Percentiles rank a stretch among this genome's conserved stretches.
phyloP scores from a whole-genome alignment of 2,329 filamentous ascomycete genomes.

The Aspergillus fijiensis region DNA sequence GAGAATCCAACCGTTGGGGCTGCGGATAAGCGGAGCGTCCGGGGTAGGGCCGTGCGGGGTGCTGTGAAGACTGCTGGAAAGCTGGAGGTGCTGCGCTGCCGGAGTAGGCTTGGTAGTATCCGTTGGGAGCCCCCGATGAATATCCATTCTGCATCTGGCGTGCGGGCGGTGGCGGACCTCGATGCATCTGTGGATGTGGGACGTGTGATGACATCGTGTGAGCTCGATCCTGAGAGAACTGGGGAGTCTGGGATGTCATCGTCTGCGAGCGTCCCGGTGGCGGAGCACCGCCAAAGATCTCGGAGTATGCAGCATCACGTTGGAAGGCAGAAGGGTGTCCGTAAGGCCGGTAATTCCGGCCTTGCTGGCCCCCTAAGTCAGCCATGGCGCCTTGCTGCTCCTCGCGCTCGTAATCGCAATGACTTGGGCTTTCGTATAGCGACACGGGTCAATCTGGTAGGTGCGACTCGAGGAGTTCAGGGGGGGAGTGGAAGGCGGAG shows the following conservation, averaged over 20 bases:
- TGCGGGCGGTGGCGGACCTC: constrained; percentile 42
- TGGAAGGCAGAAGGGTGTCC: constrained; percentile 59
- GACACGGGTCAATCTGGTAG: constrained; percentile 4
- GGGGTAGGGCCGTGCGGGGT: constrained; percentile 61
- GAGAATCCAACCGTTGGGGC: constrained; percentile 68
- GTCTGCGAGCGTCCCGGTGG: constrained; percentile 89
- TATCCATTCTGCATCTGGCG: constrained; percentile 49
- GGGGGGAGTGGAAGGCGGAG: constrained; percentile 8
- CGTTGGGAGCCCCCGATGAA: constrained; percentile 38
- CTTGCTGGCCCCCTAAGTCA: constrained; percentile 63
- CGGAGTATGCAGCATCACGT: constrained; percentile 91
- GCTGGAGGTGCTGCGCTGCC: constrained; percentile 31
- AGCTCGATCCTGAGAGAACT: constrained; percentile 66
- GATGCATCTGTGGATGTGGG: constrained; percentile 44
- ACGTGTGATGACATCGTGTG: constrained; percentile 70
- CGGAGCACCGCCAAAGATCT: constrained; percentile 87
- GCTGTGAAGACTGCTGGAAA: constrained; percentile 56
- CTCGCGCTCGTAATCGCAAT: constrained; percentile 10
- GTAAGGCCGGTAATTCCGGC: constrained; percentile 59
- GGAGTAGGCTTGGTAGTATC: constrained; percentile 43
- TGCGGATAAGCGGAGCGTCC: constrained; percentile 70
- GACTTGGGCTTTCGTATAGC: constrained; percentile 6
- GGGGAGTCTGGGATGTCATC: constrained; percentile 77
- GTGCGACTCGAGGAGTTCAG: constrained; percentile 9
- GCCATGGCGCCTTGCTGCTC: constrained; percentile 50